Evolutionary conservation across 1,139 yeast genomes (phyloP), one percentile per base, ranked within the genome.

Genomic region (Pichia sp.): DNA sequence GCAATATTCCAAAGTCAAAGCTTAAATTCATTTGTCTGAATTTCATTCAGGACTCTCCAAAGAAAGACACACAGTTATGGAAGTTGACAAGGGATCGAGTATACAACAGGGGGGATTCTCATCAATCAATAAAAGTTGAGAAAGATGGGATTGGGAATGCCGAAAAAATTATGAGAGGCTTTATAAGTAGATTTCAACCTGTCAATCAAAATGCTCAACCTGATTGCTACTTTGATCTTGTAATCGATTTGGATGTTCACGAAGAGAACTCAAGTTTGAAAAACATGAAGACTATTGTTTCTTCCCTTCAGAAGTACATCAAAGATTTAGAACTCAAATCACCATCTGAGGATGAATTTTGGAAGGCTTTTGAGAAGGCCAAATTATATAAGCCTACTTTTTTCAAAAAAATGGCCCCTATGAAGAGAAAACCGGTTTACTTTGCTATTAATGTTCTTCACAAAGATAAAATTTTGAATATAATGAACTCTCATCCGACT

Each of bases 41-140:
- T 60, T 93, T 88, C 63, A 66, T 83, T n/a, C 73, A 78, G 2
- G 55, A 64, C 18, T 72, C 49, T n/a, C 54, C 59, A 3, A 58
- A 52, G 25, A 39, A 25, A 3, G 70, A 68, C 41, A 54, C 59
- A 2, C 62, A 70, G 7, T 58, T 79, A 3, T 75, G 82, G 79
- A 59, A 71, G 2, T 57, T 84, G 0, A 87, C 97, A 0, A 68
- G 71, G 12, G 65, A 73, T 0, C 74, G 98, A 57, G 85, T 93
- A 0, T 52, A 74, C 5, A 64, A 64, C 1, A 75, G 99, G 60
- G 98, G 97, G 1, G 95, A 89, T 64, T 86, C 88, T 60, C 99
- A 95, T 65, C 97, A 90, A 66, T 80, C 95, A 0, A 87, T 95
- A 47, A 83, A 84, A 59, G 76, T 75, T 3, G 66, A 67, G 0